phyloP scores from a whole-genome alignment of 345 rosid species.

The Streptanthus diversifolius region DNA sequence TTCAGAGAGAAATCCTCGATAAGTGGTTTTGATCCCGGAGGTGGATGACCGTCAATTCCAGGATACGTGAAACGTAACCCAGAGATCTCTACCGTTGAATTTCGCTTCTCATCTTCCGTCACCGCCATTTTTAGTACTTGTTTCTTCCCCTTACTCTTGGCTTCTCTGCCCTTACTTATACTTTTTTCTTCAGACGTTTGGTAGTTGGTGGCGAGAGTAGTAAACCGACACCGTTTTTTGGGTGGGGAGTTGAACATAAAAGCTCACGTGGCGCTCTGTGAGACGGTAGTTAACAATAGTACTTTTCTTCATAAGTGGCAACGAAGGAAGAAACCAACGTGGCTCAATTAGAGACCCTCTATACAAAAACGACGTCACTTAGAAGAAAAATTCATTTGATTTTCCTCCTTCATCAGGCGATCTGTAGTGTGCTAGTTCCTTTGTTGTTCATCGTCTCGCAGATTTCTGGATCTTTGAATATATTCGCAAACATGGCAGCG shows the following conservation, averaged over 20 bases:
- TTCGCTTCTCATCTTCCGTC: conserved; percentile 27
- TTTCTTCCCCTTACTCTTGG: not conserved
- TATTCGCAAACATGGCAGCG: conserved; percentile 48
- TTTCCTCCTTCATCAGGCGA: not conserved
- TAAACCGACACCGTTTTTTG: conserved; percentile 25
- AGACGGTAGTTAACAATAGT: not conserved
- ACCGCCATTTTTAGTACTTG: conserved; percentile 34
- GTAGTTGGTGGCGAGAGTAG: conserved; percentile 20
- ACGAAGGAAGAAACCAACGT: not conserved
- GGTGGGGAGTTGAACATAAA: not conserved
- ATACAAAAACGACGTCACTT: not conserved
- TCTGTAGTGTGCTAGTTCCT: not conserved
- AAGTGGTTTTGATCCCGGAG: conserved; percentile 72
- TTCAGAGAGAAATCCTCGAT: conserved; percentile 64
- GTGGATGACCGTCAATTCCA: conserved; percentile 94
- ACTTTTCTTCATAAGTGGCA: not conserved
- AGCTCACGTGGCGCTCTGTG: conserved; percentile 25
- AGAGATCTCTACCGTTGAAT: conserved; percentile 57
- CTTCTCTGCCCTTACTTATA: conserved; percentile 12
- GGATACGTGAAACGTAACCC: conserved; percentile 90
- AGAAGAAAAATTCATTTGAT: not conserved
- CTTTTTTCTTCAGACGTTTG: conserved; percentile 23
- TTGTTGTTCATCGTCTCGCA: conserved; percentile 7
- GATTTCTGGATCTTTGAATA: conserved; percentile 20
- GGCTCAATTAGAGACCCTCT: conserved; percentile 1